A percentile compares a stretch with the other conserved stretches of the same genome.
Evolutionary conservation across 176 grass and related monocot genomes (phyloP).

Genomic region (maize (Zea mays)): Zm-B73-REFERENCE-NAM-5.0 NC_050098.1:163838001-163838500

Average conservation of each 20-base stretch:
- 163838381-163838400: not conserved
- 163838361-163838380: not conserved
- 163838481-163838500: not conserved
- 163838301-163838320: not conserved
- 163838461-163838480: not conserved
- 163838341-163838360: not conserved
- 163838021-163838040: not conserved
- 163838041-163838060: not conserved
- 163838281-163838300: not conserved
- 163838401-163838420: not conserved
- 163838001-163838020: not conserved
- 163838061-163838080: not conserved
- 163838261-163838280: not conserved
- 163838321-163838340: not conserved
- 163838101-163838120: not conserved
- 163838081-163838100: not conserved
- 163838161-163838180: not conserved
- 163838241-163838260: not conserved
- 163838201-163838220: not conserved
- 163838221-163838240: not conserved
- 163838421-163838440: conserved; percentile 8
- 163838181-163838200: not conserved
- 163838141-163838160: not conserved
- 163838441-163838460: not conserved
- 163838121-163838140: not conserved